Base-by-base conservation (phyloP, 768 basidiomycete species). In the Suillus plorans region DNA sequence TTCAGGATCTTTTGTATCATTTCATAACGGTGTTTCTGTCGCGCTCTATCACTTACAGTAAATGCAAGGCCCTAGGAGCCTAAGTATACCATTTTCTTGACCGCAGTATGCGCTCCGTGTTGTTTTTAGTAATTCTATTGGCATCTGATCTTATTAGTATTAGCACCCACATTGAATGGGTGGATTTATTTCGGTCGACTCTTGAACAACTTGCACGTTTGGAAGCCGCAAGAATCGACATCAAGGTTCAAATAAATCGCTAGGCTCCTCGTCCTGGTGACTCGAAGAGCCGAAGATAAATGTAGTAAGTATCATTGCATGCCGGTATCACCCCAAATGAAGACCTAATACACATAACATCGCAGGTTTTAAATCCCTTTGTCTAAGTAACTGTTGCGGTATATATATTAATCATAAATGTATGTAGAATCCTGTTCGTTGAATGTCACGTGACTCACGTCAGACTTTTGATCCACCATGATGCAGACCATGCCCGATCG, bases 1-100 rank as follows among this genome's bases (percentile, higher is more conserved):
- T 45, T 57, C 60, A 34, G 39, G 52, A 59, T 45, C n/a, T 49
- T 64, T 62, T 72, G 72, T 72, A 76, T 72, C 64, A 41, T 67
- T 71, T 20, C 44, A 20, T 45, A 62, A 53, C 1, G 44, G 14
- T 50, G 63, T 69, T 20, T 39, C 55, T 67, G 28, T 57, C 34
- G 37, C 63, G 31, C 37, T 31, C 56, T 39, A 60, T 63, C 62
- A 34, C 62, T 42, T 41, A 55, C 62, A 14, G 60, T 34, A 55
- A 20, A 36, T 56, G n/a, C 36, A n/a, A 34, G 56, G 25, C 57
- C 39, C 57, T 58, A 18, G 57, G 9, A 58, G 10, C 36, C 31
- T 37, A 10, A 37, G 36, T 37, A 37, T 37, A 37, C 36, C 36
- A 37, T 20, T 13, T 55, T 55, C 53, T 55, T 55, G 53, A 34